Evolutionary conservation across 352 stramenopile species (phyloP), one percentile per base, ranked within the genome.

Genomic region (Pythium folliculosum): DNA sequence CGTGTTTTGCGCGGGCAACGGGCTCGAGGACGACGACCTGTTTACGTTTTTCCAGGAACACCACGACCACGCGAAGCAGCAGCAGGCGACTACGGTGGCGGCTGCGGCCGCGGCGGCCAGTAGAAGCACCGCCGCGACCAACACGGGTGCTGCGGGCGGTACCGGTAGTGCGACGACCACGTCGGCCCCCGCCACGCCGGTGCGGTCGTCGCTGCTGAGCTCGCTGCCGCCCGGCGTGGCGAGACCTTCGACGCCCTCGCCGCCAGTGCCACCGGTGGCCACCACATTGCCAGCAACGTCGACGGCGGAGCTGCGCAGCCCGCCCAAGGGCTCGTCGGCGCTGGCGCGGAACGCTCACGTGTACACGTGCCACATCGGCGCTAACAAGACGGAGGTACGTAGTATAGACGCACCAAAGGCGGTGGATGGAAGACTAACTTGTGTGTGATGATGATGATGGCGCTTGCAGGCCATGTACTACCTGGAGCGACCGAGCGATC

Each of bases 31-130:
- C 60, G 87, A 95, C 65, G 89, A 96, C 55, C 67, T 96, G 60
- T 96, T 95, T 62, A 81, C 82, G 68, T 93, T 90, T 55, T 91
- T 97, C 64, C 80, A 85, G 43, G 82, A 91, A 61, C 80, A 90
- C 44, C 75, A 77, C 55, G 80, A 86, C 55, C 50, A 72, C 19
- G 60, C 72, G 4, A 75, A 73, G 67, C 75, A 76, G 43, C 49
- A 44, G 30, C 44, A 54, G 6, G 32, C 30, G 5, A 21, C 50
- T 1, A 58, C 32, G 14, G 38, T 50, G 51, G 27, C 44, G 7
- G 10, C 51, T 47, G 30, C 65, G 9, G 25, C 9, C 23, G 35
- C 17, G 12, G 19, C 43, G 21, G 45, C 8, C 0, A 49, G n/a
- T n/a, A n/a, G n/a, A n/a, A n/a, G n/a, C n/a, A n/a, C n/a, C n/a